phyloP scores from a whole-genome alignment of 345 rosid species.

The Sonneratia alba region DNA sequence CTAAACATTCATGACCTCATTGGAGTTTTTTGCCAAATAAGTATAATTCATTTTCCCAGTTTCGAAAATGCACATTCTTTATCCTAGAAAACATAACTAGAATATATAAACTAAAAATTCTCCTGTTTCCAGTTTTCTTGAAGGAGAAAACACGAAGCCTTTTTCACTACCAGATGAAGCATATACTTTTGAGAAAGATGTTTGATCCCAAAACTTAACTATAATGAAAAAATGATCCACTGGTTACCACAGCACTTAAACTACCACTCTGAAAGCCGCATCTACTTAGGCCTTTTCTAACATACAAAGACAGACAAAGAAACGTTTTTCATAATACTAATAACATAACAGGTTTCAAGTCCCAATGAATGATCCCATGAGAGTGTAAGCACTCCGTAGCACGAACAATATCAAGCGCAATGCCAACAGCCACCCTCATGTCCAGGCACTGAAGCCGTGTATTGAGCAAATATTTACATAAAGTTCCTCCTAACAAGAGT shows the following conservation, averaged over 20 bases:
- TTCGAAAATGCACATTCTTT: neutral
- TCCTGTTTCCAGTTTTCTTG: neutral
- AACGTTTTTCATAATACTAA: neutral
- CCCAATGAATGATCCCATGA: constrained; percentile 95
- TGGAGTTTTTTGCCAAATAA: neutral
- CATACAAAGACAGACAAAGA: neutral
- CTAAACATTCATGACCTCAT: neutral
- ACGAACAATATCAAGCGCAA: constrained; percentile 96
- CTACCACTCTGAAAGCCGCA: neutral
- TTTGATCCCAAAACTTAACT: neutral
- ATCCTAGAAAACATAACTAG: neutral
- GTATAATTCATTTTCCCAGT: neutral
- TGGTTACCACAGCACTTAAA: too few relatives aligned
- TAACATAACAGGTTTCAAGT: constrained; percentile 83
- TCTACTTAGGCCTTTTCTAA: neutral
- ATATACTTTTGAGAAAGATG: neutral
- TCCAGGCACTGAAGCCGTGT: constrained; percentile 66
- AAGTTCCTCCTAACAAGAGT: constrained; percentile 75
- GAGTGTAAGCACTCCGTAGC: constrained; percentile 97
- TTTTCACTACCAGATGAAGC: neutral
- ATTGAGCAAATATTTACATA: constrained; percentile 69
- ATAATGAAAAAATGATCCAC: too few relatives aligned
- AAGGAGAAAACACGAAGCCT: neutral
- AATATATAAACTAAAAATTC: neutral
- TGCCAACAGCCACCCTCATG: constrained; percentile 52